phyloP scores from a whole-genome alignment of 306 rosid species.

The Arachis hypogaea region DNA sequence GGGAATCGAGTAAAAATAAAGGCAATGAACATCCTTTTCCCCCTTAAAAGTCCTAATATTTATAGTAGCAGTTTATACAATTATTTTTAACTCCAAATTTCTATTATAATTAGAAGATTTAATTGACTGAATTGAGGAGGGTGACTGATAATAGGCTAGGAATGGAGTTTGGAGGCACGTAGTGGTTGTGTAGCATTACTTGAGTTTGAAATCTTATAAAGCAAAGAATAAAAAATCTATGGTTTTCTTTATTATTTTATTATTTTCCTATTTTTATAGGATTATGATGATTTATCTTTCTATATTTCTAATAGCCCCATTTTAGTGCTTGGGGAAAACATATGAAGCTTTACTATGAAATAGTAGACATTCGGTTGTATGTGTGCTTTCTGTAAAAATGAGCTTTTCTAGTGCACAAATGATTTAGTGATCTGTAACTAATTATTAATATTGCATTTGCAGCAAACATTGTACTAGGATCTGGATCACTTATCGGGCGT shows the following conservation, averaged over 20 bases:
- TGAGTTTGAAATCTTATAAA: conserved; percentile 27
- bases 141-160: conserved; percentile 2
- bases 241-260: neutral
- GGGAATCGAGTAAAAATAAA: neutral
- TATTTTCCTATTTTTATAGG: neutral
- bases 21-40: conserved; percentile 5
- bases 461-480: conserved; percentile 73
- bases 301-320: conserved; percentile 10
- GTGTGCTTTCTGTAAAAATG: conserved; percentile 20
- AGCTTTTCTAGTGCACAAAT: conserved; percentile 19
- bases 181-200: conserved; percentile 8
- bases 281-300: neutral
- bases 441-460: conserved; percentile 46
- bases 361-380: conserved; percentile 3
- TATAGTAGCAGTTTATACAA: conserved; percentile 3
- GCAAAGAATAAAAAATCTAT: neutral
- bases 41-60: conserved; percentile 13
- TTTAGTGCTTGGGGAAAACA: conserved; percentile 6
- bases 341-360: neutral
- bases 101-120: conserved; percentile 23
- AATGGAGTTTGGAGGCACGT: conserved; percentile 7
- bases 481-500: conserved; percentile 76
- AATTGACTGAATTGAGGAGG: conserved; percentile 32
- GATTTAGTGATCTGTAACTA: conserved; percentile 31
- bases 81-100: conserved; percentile 1